These are phyloP conservation scores for Pseudocercospora pini-densiflorae DNA, from an alignment of 2,329 filamentous ascomycete species.

Conservation along the genomic window DNA sequence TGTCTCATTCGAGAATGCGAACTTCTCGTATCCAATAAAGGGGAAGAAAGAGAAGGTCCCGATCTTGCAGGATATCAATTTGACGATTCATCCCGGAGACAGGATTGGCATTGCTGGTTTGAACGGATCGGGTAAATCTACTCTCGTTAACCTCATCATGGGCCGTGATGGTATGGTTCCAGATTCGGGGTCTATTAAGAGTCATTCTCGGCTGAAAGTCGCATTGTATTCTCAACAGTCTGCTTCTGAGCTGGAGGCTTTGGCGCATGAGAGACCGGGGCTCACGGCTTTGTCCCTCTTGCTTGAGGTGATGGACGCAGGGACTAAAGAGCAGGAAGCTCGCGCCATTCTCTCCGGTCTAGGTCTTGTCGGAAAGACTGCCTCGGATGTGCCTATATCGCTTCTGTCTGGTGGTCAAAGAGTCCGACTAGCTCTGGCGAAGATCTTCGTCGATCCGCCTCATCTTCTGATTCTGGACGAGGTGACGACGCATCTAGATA, in stretches of 20 bases:
- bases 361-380: conserved; percentile 71
- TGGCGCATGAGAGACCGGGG: conserved; percentile 55
- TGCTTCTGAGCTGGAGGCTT: conserved; percentile 68
- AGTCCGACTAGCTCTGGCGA: conserved; percentile 66
- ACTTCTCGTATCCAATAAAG: conserved; percentile 63
- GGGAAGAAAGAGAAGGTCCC: conserved; percentile 43
- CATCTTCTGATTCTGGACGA: conserved; percentile 79
- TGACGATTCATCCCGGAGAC: conserved; percentile 75
- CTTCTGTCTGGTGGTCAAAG: conserved; percentile 81
- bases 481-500: conserved; percentile 84
- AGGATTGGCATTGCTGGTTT: conserved; percentile 76
- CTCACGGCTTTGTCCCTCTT: conserved; percentile 71
- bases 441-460: conserved; percentile 69
- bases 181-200: conserved; percentile 64
- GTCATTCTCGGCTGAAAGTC: conserved; percentile 70
- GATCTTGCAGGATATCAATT: conserved; percentile 65
- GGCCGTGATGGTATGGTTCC: conserved; percentile 54
- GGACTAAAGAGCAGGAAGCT: conserved; percentile 68
- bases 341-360: conserved; percentile 70
- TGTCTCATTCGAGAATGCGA: conserved; percentile 71
- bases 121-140: conserved; percentile 83
- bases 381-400: conserved; percentile 73
- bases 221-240: conserved; percentile 83
- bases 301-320: conserved; percentile 56
- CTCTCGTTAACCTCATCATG: conserved; percentile 73